Conservation (phyloP, 768 basidiomycete species). For the Leccinum aurantiacum region DNA sequence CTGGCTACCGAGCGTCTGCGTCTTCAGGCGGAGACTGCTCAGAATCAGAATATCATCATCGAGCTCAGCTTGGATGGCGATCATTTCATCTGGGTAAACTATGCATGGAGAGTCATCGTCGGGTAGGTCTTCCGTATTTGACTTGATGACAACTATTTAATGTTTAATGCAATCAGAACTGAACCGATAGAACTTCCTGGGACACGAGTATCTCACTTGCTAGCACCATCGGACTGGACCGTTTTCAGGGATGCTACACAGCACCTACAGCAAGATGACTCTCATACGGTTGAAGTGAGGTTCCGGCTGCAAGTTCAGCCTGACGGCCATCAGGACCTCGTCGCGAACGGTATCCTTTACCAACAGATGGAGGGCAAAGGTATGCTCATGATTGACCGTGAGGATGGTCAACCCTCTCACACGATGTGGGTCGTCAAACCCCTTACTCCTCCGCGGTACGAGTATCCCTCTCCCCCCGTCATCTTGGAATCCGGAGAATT, state of each 20-base stretch:
- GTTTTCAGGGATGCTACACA: constrained; percentile 88
- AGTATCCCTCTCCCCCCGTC: constrained; percentile 63
- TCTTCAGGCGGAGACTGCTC: constrained; percentile 90
- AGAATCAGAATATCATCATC: constrained; percentile 94
- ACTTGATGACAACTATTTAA: constrained; percentile 8
- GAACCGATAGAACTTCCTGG: constrained; percentile 79
- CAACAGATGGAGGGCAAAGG: constrained; percentile 97
- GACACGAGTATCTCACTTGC: constrained; percentile 75
- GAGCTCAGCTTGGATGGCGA: constrained; percentile 94
- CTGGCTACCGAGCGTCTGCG: constrained; percentile 86
- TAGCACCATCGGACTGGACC: constrained; percentile 75
- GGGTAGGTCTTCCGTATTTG: constrained; percentile 54
- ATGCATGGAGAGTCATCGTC: constrained; percentile 90
- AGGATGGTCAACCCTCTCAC: constrained; percentile 84
- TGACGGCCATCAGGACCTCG: constrained; percentile 53
- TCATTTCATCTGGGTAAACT: constrained; percentile 93
- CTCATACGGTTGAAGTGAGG: constrained; percentile 88
- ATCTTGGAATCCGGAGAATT: constrained; percentile 49
- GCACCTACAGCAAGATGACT: constrained; percentile 85
- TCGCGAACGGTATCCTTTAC: constrained; percentile 51
- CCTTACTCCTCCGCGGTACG: constrained; percentile 66
- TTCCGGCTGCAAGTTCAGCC: constrained; percentile 84
- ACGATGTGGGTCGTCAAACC: constrained; percentile 99
- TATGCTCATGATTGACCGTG: constrained; percentile 96
- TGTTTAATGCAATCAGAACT: constrained; percentile 48